phyloP scores from a whole-genome alignment of 306 rosid species.

The Crataegus laevigata region DNA sequence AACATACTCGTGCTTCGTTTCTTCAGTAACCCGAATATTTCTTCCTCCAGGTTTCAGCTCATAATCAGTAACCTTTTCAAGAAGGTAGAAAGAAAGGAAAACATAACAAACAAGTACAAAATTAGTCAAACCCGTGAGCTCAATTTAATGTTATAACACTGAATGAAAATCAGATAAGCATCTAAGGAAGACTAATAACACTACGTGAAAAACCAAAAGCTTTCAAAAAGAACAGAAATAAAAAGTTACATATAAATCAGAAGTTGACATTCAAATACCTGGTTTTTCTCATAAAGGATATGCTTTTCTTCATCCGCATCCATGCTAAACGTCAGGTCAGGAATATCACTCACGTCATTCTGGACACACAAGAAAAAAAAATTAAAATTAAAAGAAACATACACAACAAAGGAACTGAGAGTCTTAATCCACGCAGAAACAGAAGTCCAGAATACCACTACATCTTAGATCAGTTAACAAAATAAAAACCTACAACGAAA shows the following conservation, averaged over 20 bases:
- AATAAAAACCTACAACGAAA: background rate
- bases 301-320: conserved; percentile 97
- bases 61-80: conserved; percentile 80
- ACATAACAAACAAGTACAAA: background rate
- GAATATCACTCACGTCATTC: conserved; percentile 90
- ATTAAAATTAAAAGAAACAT: background rate
- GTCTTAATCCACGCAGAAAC: background rate
- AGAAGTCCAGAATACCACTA: background rate
- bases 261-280: conserved; percentile 38
- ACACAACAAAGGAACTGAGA: background rate
- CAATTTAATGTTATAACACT: background rate
- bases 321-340: conserved; percentile 97
- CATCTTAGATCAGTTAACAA: background rate
- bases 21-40: conserved; percentile 93
- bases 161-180: background rate
- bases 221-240: background rate
- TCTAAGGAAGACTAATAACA: background rate
- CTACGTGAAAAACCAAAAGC: background rate
- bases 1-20: conserved; percentile 95
- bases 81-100: background rate
- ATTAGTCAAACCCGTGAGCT: background rate
- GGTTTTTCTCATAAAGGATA: conserved; percentile 88
- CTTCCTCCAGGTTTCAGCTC: conserved; percentile 99
- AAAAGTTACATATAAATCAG: conserved; percentile 4
- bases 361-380: conserved; percentile 8